A percentile compares a stretch with the other conserved stretches of the same genome.
These are phyloP conservation scores for Chaetomiaceae sp. DNA, from an alignment of 2,329 filamentous ascomycete genomes.

Conservation along the genomic window DNA sequence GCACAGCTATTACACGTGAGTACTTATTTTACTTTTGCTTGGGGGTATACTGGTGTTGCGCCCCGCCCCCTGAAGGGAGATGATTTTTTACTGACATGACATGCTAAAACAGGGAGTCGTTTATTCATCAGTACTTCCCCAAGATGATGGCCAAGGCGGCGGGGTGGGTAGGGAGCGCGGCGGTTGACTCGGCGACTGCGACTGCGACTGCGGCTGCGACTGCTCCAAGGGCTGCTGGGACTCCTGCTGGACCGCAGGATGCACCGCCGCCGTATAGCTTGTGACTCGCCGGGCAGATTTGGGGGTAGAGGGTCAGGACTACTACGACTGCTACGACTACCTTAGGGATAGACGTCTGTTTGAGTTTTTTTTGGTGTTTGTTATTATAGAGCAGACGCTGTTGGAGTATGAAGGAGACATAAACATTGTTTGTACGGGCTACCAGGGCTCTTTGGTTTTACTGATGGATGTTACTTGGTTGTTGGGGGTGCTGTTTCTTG, in stretches of 20 bases:
- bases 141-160: slow-evolving; percentile 58
- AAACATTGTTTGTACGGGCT: too few species aligned
- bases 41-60: not conserved
- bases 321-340: not conserved
- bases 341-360: too few species aligned
- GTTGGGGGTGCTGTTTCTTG: too few species aligned
- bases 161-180: slow-evolving; percentile 28
- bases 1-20: slow-evolving; percentile 77
- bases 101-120: slow-evolving; percentile 58
- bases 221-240: not conserved
- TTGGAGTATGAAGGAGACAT: too few species aligned
- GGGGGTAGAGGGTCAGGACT: not conserved
- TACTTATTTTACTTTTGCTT: slow-evolving; percentile 17
- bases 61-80: not conserved
- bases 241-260: not conserved
- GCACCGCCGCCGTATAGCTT: slow-evolving; percentile 13
- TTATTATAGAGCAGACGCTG: too few species aligned
- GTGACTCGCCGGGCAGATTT: slow-evolving; percentile 10
- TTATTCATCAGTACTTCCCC: slow-evolving; percentile 71
- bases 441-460: too few species aligned
- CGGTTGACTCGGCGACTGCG: not conserved
- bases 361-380: too few species aligned
- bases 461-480: too few species aligned
- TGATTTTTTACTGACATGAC: slow-evolving; percentile 20
- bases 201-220: not conserved